Base-by-base conservation (phyloP, 345 rosid genomes). In the Lagerstroemia speciosa region DNA sequence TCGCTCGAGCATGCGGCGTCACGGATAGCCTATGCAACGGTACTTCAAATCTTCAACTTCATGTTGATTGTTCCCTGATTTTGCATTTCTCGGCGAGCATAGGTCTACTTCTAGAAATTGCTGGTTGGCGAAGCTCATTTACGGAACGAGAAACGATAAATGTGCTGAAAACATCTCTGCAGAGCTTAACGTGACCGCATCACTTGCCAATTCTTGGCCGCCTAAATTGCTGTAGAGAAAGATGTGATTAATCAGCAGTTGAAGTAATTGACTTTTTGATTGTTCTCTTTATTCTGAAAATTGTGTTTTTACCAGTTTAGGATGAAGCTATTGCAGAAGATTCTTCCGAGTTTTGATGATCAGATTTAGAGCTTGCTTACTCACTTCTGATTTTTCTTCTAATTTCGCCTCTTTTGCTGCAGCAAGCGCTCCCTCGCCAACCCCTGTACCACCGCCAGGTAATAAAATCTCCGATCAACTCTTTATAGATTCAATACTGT, bases 1-100 rank as follows among this genome's bases (percentile, higher is more conserved):
- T 72, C 73, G 70, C 77, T 16, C 36, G 1, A 22, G 32, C 32
- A 6, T 74, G 77, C 66, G 73, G 73, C 27, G 77, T 61, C 41
- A 5, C 74, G 11, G 62, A 70, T 45, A 15, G 55, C 68, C 0
- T 2, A 14, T 74, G 77, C 70, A 64, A 69, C 22, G 69, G 77
- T 74, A 50, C 27, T 11, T 36, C 11, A 1, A n/a, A 26, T 33
- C 45, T n/a, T 67, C 62, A 20, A n/a, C 36, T 29, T 34, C 40
- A 10, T 15, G 12, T 22, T 9, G 8, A 20, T 1, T n/a, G n/a
- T 30, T n/a, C 9, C 58, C 6, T 5, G n/a, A 5, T 2, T 48
- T 48, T 22, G 55, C 24, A 3, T 8, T 48, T 41, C 11, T 41
- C 2, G 1, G 45, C n/a, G 10, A 41, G 45, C 46, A 41, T 41